These are phyloP conservation scores for Ophiocordyceps sinensis DNA, from an alignment of 2,329 filamentous ascomycete genomes.

Conservation along the genomic window DNA sequence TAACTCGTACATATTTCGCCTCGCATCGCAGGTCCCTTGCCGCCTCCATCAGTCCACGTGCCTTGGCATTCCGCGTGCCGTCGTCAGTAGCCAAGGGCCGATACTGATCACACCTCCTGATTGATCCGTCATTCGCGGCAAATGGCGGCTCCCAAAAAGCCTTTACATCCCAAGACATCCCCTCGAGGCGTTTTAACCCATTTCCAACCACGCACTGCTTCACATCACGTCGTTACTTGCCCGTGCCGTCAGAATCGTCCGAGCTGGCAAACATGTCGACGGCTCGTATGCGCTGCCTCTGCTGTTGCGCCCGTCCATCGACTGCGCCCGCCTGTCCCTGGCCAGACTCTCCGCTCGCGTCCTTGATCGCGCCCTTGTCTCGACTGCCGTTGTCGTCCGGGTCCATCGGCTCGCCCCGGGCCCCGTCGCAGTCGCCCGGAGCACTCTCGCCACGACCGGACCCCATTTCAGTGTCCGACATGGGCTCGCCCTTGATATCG, in stretches of 20 bases:
- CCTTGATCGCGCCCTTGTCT: not conserved
- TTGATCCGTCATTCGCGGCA: too few relatives aligned
- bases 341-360: not conserved
- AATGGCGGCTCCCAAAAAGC: too few relatives aligned
- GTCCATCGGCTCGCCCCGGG: conserved; percentile 13
- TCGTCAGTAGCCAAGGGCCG: too few relatives aligned
- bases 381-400: not conserved
- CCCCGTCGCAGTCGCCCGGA: conserved; percentile 23
- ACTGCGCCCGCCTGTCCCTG: not conserved
- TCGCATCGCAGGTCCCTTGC: too few relatives aligned
- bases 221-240: not conserved
- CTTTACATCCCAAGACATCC: too few relatives aligned
- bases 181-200: too few relatives aligned
- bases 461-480: not conserved
- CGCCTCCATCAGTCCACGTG: too few relatives aligned
- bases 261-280: conserved; percentile 82
- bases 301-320: conserved; percentile 7
- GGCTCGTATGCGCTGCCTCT: conserved; percentile 54
- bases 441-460: not conserved
- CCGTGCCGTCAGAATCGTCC: conserved; percentile 27
- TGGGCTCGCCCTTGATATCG: not conserved
- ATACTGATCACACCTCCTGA: too few relatives aligned
- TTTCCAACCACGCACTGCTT: not conserved
- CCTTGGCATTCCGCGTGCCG: too few relatives aligned
- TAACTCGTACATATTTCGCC: too few relatives aligned